A percentile compares a stretch with the other conserved stretches of the same genome.
These are phyloP conservation scores for Datura wrightii DNA, from an alignment of 257 asterid species.

Conservation along the genomic window DNA sequence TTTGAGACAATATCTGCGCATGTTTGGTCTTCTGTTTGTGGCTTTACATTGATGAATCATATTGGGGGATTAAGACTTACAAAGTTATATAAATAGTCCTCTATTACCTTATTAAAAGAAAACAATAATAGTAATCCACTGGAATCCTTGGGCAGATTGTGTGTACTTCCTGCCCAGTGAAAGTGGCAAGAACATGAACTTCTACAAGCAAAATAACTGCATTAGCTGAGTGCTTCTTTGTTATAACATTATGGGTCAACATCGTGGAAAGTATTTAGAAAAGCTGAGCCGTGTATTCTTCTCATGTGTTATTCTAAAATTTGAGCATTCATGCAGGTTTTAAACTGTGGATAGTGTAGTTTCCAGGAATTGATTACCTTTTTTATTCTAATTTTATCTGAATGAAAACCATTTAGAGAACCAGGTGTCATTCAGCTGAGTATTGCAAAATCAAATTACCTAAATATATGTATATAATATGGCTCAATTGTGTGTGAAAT, in stretches of 20 bases:
- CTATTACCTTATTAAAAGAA: neutral
- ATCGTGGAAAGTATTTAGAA: neutral
- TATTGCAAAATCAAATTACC: neutral
- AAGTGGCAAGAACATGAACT: neutral
- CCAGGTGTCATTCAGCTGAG: neutral
- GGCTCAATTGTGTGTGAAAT: neutral
- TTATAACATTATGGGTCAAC: neutral
- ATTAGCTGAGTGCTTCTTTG: constrained; percentile 7
- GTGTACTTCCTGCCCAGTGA: neutral
- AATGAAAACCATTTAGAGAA: neutral
- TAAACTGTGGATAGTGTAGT: constrained; percentile 18
- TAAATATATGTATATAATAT: neutral
- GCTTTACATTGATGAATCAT: constrained; percentile 8
- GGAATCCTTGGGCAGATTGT: neutral
- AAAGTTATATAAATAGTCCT: neutral
- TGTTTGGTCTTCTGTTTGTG: neutral
- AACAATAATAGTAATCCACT: neutral
- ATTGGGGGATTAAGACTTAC: neutral
- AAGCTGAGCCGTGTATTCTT: neutral
- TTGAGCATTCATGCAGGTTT: neutral
- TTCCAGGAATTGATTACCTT: neutral
- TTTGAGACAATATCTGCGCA: neutral
- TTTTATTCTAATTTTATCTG: neutral
- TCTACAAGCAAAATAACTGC: constrained; percentile 9
- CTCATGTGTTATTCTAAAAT: neutral